Evolutionary conservation across 2,329 filamentous ascomycete genomes (phyloP).

Genomic region (Hymenoscyphus fructigenus): DNA sequence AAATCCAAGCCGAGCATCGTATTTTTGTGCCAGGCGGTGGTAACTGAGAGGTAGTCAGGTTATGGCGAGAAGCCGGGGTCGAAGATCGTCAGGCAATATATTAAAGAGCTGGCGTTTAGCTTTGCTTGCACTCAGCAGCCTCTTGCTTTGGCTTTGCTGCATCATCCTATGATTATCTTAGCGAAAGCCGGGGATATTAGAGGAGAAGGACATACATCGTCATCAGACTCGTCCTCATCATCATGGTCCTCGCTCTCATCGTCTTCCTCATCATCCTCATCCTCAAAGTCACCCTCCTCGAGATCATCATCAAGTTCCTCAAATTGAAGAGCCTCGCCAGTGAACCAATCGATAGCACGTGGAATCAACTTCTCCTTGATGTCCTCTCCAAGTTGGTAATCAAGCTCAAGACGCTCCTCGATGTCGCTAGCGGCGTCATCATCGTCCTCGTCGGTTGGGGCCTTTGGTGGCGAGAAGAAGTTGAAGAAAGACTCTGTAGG

Average conservation of each 20-base stretch:
- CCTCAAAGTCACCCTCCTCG: slow-evolving; percentile 79
- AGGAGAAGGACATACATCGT: slow-evolving; percentile 57
- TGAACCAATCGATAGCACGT: slow-evolving; percentile 99
- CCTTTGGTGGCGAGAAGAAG: slow-evolving; percentile 91
- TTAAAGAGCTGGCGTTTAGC: slow-evolving; percentile 49
- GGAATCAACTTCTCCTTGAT: slow-evolving; percentile 99
- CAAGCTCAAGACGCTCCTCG: slow-evolving; percentile 94
- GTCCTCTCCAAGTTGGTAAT: slow-evolving; percentile 98
- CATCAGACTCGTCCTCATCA: slow-evolving; percentile 78
- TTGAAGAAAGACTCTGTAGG: slow-evolving; percentile 95
- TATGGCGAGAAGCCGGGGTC: slow-evolving; percentile 2
- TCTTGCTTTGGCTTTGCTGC: slow-evolving; percentile 90
- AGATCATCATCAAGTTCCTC: slow-evolving; percentile 84
- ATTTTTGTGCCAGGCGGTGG: slow-evolving; percentile 19
- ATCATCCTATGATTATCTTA: slow-evolving; percentile 64
- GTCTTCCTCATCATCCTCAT: slow-evolving; percentile 86
- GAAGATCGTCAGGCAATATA: slow-evolving; percentile 5
- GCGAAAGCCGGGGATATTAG: slow-evolving; percentile 14
- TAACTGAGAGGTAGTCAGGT: slow-evolving; percentile 4
- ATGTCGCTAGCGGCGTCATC: slow-evolving; percentile 83
- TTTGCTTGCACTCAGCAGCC: slow-evolving; percentile 94
- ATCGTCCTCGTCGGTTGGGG: slow-evolving; percentile 69
- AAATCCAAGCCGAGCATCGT: slow-evolving; percentile 9
- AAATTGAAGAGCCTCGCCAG: slow-evolving; percentile 93
- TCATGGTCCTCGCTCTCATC: slow-evolving; percentile 77